Evolutionary conservation across 768 basidiomycete genomes (phyloP), one percentile per base, ranked within the genome.

Genomic region (Suillus occidentalis): DNA sequence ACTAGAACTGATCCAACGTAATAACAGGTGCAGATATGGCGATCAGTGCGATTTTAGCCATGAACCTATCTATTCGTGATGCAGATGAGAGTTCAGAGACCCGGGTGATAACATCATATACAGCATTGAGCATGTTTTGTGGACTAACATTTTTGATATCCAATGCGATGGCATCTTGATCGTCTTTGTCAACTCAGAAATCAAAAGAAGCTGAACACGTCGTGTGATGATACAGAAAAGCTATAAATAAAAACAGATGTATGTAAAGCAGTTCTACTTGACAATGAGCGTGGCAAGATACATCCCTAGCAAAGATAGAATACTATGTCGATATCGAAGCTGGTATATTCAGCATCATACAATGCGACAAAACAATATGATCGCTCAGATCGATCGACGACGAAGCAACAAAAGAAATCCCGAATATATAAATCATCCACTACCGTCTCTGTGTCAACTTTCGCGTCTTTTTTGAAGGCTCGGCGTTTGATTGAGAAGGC

Each of bases 21-120:
- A 81, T 81, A 79, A 82, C 85, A 94, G 92, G 86, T 94, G 92
- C 86, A 88, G 86, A 84, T 93, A 88, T 73, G 92, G 92, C 65
- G 92, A 94, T 81, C 88, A 88, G 77, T 94, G 92, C 81, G 91
- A 92, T 79, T 94, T 89, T 78, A 83, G 87, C 71, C 92, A 94
- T 74, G 92, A 85, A 71, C 76, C 78, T 20, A 72, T 77, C 59
- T 79, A 75, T 62, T 77, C 76, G 68, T 58, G 34, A n/a, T 20
- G 39, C 55, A 37, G 36, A 56, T 56, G 55, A 36, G 58, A 20
- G 58, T 40, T 42, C 13, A 42, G 39, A 18, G 57, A 42, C 31
- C 31, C 42, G 53, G 53, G 40, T 28, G 18, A 28, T 31, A 42
- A 25, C 39, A 59, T 59, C 25, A 40, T 59, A 59, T 59, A 40